Conservation (phyloP, 192 early-diverging fungal species). For the Obelidium mucronatum region DNA sequence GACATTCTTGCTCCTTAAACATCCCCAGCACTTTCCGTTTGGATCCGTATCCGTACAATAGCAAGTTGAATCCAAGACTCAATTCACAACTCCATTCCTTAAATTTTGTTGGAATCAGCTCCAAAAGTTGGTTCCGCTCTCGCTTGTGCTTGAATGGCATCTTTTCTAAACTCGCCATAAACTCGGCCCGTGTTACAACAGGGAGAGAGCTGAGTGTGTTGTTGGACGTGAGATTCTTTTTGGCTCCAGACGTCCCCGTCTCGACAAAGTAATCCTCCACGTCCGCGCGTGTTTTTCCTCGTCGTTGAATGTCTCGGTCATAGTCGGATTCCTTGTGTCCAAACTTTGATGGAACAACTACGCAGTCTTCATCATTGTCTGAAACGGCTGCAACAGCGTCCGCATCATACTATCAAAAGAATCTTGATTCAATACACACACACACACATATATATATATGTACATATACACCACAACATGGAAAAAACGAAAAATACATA, state of each 20-base stretch:
- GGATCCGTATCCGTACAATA: slow-evolving; percentile 94
- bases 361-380: slow-evolving; percentile 44
- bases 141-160: slow-evolving; percentile 33
- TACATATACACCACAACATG: too few species aligned
- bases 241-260: slow-evolving; percentile 54
- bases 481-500: too few species aligned
- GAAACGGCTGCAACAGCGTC: too few species aligned
- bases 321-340: slow-evolving; percentile 38
- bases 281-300: slow-evolving; percentile 56
- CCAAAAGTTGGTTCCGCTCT: slow-evolving; percentile 43
- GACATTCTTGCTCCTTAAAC: slow-evolving; percentile 64
- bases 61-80: slow-evolving; percentile 80
- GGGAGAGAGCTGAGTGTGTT: slow-evolving; percentile 87
- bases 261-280: slow-evolving; percentile 77
- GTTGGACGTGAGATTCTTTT: slow-evolving; percentile 71
- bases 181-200: slow-evolving; percentile 74
- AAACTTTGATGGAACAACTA: slow-evolving; percentile 22
- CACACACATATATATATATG: too few species aligned
- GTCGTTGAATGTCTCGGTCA: slow-evolving; percentile 34
- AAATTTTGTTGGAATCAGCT: slow-evolving; percentile 54
- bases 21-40: slow-evolving; percentile 81
- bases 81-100: slow-evolving; percentile 92
- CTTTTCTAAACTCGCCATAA: slow-evolving; percentile 35
- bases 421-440: too few species aligned
- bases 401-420: too few species aligned